These are phyloP conservation scores for Eucalyptus marginata DNA, from an alignment of 345 rosid genomes.

Conservation along the genomic window DNA sequence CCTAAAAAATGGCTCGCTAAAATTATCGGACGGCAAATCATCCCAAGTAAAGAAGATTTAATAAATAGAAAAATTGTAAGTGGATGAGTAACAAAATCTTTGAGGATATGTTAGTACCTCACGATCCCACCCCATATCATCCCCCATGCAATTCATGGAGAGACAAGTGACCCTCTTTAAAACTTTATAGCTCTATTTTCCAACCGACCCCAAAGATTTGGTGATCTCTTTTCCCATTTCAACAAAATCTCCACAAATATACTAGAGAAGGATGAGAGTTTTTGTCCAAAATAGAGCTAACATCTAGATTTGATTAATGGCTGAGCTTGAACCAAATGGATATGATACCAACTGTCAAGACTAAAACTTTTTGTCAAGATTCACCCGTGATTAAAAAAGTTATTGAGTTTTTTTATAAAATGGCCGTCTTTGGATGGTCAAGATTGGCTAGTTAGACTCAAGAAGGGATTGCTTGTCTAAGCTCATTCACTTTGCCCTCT, in stretches of 20 bases:
- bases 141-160: neutral
- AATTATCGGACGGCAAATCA: neutral
- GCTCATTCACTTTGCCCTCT: neutral
- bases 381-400: neutral
- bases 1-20: neutral
- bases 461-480: neutral
- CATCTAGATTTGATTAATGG: neutral
- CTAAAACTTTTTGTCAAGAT: neutral
- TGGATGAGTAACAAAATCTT: neutral
- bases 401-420: neutral
- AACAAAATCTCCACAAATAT: neutral
- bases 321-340: neutral
- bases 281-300: neutral
- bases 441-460: neutral
- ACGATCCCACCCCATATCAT: neutral
- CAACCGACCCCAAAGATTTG: neutral
- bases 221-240: neutral
- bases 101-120: neutral
- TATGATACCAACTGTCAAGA: neutral
- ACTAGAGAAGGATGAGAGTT: neutral
- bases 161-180: neutral
- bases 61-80: neutral
- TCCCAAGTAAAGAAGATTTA: neutral
- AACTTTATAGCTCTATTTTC: neutral
- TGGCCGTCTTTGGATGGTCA: neutral